Base-by-base conservation (phyloP, 768 basidiomycete genomes). In the Collybia nuda region DNA sequence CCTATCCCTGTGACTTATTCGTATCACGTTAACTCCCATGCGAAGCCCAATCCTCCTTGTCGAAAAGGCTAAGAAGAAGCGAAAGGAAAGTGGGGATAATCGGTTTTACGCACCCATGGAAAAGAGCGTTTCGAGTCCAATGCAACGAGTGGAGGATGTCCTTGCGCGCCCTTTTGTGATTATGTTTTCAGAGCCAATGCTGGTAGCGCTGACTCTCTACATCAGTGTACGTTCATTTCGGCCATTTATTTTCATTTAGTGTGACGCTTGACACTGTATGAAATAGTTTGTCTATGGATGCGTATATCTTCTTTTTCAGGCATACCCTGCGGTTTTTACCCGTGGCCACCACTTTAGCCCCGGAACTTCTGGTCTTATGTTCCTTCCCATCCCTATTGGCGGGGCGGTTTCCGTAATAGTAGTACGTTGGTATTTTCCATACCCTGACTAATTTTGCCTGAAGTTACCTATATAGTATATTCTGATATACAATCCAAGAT, bases 181-280 rank as follows among this genome's bases (percentile, higher is more conserved):
- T 37, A 73, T 90, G 21, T 75, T 82, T 53, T 72, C 63, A 19
- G 89, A 90, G 61, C 83, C 84, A 0, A 85, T 87, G 70, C 63
- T 88, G n/a, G 64, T 88, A 3, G 74, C 78, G 2, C 67, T 82
- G n/a, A 81, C 82, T 0, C 24, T 78, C 4, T 89, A 88, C 66
- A 77, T 85, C 69, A 81, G 80, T 48, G 79, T 82, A 55, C 55
- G 76, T 68, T 21, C 12, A 9, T 8, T 2, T 37, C 22, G 22
- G 17, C 5, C 29, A 23, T 21, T 36, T 29, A 6, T n/a, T 12
- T 24, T 14, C 21, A 5, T 21, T 37, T 15, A 44, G 40, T 48
- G 26, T 43, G 44, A 21, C 5, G 36, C 35, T 37, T 36, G 24
- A 36, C 40, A 3, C 32, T 3, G 32, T 5, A 14, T 51, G 17